These are phyloP conservation scores for Cryphonectria naterciae DNA, from an alignment of 2,329 filamentous ascomycete genomes.

Conservation along the genomic window DNA sequence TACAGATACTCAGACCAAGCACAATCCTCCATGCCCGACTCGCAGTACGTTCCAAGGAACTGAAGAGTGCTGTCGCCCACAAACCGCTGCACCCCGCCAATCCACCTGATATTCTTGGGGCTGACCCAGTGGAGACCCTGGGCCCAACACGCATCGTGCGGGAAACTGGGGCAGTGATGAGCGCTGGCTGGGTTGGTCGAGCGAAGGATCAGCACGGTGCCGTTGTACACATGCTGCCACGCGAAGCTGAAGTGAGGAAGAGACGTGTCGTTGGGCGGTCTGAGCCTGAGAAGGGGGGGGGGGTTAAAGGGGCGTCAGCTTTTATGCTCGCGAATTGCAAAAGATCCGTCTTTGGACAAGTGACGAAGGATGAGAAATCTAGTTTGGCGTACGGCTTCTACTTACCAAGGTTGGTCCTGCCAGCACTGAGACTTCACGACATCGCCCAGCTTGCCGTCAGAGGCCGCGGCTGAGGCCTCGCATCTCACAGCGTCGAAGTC, in stretches of 20 bases:
- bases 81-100: neutral
- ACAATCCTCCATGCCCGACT: constrained; percentile 16
- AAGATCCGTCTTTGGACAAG: neutral
- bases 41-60: constrained; percentile 21
- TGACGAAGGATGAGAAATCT: neutral
- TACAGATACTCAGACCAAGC: constrained; percentile 25
- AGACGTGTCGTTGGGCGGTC: neutral
- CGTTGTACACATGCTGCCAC: constrained; percentile 12
- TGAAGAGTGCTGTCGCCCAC: neutral
- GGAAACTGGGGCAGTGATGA: constrained; percentile 12
- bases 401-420: neutral
- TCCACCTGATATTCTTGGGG: neutral
- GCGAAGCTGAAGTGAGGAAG: constrained; percentile 16
- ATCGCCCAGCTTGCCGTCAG: constrained; percentile 3
- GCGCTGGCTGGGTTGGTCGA: constrained; percentile 18
- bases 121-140: constrained; percentile 20
- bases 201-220: constrained; percentile 17
- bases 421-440: constrained; percentile 8
- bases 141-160: constrained; percentile 25
- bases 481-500: constrained; percentile 7
- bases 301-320: neutral
- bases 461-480: neutral
- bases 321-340: neutral
- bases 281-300: neutral
- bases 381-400: neutral